Evolutionary conservation across 805 yeast species (phyloP).

Genomic region (Starmerella bombi): DNA sequence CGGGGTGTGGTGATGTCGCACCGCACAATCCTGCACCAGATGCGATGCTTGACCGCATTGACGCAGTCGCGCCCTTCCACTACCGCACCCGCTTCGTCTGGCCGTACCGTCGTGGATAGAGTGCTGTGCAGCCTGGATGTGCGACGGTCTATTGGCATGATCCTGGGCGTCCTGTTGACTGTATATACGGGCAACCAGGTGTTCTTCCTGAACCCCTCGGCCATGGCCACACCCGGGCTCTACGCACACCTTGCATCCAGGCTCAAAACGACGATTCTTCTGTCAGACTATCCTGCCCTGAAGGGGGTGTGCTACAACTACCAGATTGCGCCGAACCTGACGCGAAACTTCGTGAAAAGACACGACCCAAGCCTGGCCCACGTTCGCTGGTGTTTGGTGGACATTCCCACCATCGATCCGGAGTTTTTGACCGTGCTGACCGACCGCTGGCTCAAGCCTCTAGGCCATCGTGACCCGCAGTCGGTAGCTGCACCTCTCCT

Average conservation of each 20-base stretch:
- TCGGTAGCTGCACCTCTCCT: constrained; percentile 78
- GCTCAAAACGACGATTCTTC: constrained; percentile 54
- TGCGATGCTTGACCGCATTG: constrained; percentile 59
- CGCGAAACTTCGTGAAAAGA: constrained; percentile 65
- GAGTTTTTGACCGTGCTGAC: constrained; percentile 82
- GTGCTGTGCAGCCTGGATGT: constrained; percentile 54
- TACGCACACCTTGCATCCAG: constrained; percentile 69
- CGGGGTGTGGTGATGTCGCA: constrained; percentile 92
- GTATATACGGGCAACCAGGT: constrained; percentile 74
- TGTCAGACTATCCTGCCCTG: constrained; percentile 77
- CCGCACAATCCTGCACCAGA: constrained; percentile 74
- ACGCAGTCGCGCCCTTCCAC: constrained; percentile 34
- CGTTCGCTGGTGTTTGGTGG: constrained; percentile 79
- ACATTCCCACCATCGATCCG: constrained; percentile 79
- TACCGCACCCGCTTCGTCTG: constrained; percentile 26
- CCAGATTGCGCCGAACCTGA: constrained; percentile 73
- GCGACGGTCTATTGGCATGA: constrained; percentile 72
- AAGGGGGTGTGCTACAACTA: constrained; percentile 88
- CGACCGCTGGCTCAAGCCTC: constrained; percentile 78
- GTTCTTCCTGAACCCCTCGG: constrained; percentile 62
- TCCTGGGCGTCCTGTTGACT: constrained; percentile 65
- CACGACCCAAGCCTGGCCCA: constrained; percentile 64
- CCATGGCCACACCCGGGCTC: constrained; percentile 69
- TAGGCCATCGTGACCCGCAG: constrained; percentile 68
- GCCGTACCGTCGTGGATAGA: constrained; percentile 28